Base-by-base conservation (phyloP, 371 early-diverging fungal species). In the Mucor piriformis region DNA sequence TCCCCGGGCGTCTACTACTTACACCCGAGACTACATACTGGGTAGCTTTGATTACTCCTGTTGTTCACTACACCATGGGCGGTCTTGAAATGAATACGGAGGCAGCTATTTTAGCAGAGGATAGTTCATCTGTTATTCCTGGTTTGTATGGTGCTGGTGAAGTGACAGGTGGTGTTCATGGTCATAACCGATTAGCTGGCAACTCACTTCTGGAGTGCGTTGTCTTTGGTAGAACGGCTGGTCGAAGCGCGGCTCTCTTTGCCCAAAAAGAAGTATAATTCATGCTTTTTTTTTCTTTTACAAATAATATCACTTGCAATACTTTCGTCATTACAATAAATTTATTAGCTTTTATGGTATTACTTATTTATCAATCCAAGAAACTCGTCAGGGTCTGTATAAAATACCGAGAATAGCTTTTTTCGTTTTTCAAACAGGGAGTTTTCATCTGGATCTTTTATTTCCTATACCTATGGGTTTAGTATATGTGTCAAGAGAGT, bases 31-130 rank as follows among this genome's bases (percentile, higher is more conserved):
- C 78, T 29, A 58, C 62, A 29, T 92, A 86, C 63, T 89, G 86
- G 82, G 86, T 91, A 18, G 86, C 82, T 21, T 67, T 84, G 7
- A 81, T 93, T 35, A 88, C 89, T 40, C 93, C 93, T 34, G 85
- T 86, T 57, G 74, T 90, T n/a, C 94, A 93, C 76, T 93, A 91
- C 44, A 88, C 93, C 7, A 93, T 93, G 94, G 93, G 93, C 49
- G 93, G 93, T 29, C 68, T 92, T 16, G 68, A 73, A 24, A 89
- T 92, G 57, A 87, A 92, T 65, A 71, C 68, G 4, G 54, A 76
- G 1, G 79, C 87, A 16, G 29, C 70, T 25, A 59, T 67, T 20
- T 51, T 67, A 7, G 18, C 24, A 5, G 51, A 55, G 12, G 56
- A 62, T 82, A 25, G 38, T 3, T 1, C 29, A 10, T 11, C 32